Base-by-base conservation (phyloP, 2,329 filamentous ascomycete genomes). In the Bipolaris sorokiniana region DNA sequence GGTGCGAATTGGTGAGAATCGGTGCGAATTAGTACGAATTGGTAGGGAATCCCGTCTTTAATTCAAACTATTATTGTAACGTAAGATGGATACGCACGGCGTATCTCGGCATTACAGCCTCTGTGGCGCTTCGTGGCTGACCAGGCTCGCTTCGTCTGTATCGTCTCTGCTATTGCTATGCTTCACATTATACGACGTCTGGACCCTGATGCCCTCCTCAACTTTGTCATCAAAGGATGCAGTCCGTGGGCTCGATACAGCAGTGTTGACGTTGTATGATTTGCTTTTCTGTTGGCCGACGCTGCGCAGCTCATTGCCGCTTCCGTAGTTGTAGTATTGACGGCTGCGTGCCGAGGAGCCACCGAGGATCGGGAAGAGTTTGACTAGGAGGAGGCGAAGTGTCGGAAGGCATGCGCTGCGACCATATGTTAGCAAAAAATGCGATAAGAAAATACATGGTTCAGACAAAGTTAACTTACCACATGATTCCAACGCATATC, bases 401-500 rank as follows among this genome's bases (percentile, higher is more conserved):
- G 72, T 72, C 1, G 79, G 78, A 60, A 81, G 75, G 62, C 78
- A 79, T 10, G 77, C 77, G 52, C 78, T 67, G 33, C 28, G 11
- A 16, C 2, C 13, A 22, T 15, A 18, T 7, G 5, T 54, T 42
- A 54, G 16, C 33, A 7, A 9, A 5, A 28, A 7, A 31, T 31
- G 28, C 10, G 1, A 18, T 48, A 13, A 22, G n/a, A 18, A 16
- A 23, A 15, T 9, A 56, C 15, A 54, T 52, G 23, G 18, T 5
- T 18, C 9, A 9, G 33, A 7, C 23, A 44, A 16, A 6, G 3
- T 16, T 16, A n/a, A 56, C 61, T 48, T 54, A 65, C 63, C 66
- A 79, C 50, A 80, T 76, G 47, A 80, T 77, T 15, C 77, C 78
- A 1, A 79, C 74, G 59, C 78, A 70, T 36, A 78, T 73, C 62